Conservation (phyloP, 148 eudicot genomes). For the Rheum nobile region DNA sequence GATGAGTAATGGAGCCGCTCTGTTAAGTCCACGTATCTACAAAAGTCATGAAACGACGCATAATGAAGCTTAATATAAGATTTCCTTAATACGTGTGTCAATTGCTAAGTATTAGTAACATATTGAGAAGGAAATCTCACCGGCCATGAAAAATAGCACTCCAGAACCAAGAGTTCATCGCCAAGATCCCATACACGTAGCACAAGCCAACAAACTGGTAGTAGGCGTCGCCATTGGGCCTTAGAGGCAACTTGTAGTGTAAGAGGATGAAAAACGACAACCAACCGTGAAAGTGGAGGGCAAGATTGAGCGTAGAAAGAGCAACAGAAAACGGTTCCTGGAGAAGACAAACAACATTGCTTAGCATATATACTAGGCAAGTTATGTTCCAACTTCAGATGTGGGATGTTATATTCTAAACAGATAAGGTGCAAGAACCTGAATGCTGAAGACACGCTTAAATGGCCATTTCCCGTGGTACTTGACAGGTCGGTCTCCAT, state of each 20-base stretch:
- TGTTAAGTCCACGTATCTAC: conserved; percentile 63
- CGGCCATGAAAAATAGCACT: conserved; percentile 69
- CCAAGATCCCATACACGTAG: conserved; percentile 59
- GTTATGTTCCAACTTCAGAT: no score
- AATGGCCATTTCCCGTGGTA: conserved; percentile 69
- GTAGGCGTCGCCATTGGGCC: conserved; percentile 40
- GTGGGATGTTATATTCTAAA: no score
- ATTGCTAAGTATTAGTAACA: neutral
- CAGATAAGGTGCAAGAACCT: conserved; percentile 19
- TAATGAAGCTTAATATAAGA: no score
- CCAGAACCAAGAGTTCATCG: conserved; percentile 80
- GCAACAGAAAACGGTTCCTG: conserved; percentile 93
- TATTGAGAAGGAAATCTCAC: conserved; percentile 19
- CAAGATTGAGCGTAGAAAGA: conserved; percentile 69
- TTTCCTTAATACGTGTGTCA: no score
- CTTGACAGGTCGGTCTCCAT: conserved; percentile 34
- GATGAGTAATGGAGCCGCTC: conserved; percentile 62
- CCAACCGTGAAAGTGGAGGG: conserved; percentile 84
- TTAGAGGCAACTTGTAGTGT: conserved; percentile 57
- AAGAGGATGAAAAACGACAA: conserved; percentile 68
- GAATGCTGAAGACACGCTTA: conserved; percentile 44
- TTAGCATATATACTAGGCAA: neutral
- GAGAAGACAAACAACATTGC: conserved; percentile 1
- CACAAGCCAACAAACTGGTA: conserved; percentile 69
- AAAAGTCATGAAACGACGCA: neutral